Evolutionary conservation across 495 filamentous ascomycete genomes (phyloP).

Genomic region (Penicillium subrubescens): DNA sequence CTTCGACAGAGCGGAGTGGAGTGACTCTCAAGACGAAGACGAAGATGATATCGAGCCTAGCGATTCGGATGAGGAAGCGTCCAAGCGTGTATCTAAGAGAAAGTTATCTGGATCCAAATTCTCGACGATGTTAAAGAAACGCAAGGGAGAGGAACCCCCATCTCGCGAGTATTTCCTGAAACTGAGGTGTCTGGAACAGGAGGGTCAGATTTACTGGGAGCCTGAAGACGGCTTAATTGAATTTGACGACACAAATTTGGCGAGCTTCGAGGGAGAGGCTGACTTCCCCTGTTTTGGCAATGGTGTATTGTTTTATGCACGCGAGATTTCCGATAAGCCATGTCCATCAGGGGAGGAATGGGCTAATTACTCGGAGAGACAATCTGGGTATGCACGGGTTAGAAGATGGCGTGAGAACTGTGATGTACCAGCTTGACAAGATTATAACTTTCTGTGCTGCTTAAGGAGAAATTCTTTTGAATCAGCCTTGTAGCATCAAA

Average conservation of each 20-base stretch:
- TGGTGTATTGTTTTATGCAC: not conserved
- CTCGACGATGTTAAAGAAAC: not conserved
- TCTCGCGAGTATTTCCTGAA: not conserved
- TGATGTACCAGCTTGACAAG: not conserved
- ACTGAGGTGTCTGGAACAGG: not conserved
- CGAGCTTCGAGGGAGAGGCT: not conserved
- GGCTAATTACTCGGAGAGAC: not conserved
- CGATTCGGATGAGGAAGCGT: not conserved
- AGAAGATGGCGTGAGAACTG: not conserved
- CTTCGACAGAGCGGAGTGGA: not conserved
- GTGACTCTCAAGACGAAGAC: not conserved
- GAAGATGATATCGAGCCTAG: not conserved
- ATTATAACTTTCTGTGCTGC: not conserved
- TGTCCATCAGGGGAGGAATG: not conserved
- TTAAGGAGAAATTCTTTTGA: too few relatives aligned
- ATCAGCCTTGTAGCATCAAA: too few relatives aligned
- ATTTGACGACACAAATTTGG: not conserved
- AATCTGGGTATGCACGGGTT: not conserved
- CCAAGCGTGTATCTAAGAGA: not conserved
- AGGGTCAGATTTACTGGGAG: not conserved
- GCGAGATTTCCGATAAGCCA: not conserved
- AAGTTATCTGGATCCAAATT: not conserved
- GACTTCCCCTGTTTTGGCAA: not conserved
- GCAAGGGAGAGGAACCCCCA: not conserved
- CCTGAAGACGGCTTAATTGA: not conserved